phyloP scores from a whole-genome alignment of 352 stramenopile genomes.

The Globisporangium viniferum region DNA sequence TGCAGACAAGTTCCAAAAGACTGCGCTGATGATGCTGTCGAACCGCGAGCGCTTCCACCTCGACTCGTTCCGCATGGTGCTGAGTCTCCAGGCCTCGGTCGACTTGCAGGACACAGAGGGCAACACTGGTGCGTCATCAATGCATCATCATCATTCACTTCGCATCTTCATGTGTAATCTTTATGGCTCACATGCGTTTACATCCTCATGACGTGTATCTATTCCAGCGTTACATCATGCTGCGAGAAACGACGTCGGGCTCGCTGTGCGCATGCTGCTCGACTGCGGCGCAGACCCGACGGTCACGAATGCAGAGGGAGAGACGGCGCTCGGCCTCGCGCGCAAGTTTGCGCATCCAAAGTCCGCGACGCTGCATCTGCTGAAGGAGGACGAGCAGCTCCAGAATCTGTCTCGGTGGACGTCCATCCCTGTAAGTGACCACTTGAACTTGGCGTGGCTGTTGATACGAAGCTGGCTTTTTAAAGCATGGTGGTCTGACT shows the following conservation, averaged over 20 bases:
- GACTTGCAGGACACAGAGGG: constrained; percentile 55
- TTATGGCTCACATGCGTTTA: no score
- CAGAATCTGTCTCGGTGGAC: constrained; percentile 38
- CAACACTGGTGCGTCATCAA: constrained; percentile 49
- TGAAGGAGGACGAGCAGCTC: constrained; percentile 56
- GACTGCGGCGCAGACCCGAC: constrained; percentile 49
- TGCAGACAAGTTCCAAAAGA: constrained; percentile 35
- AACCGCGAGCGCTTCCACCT: constrained; percentile 72
- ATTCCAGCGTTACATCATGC: constrained; percentile 32
- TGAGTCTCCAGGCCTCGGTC: constrained; percentile 58
- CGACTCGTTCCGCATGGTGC: constrained; percentile 78
- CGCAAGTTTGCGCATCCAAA: constrained; percentile 28
- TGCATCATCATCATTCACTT: no score
- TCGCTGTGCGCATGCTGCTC: constrained; percentile 68
- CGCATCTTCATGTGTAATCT: no score
- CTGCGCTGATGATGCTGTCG: constrained; percentile 71
- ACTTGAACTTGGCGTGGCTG: neutral
- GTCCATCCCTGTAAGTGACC: constrained; percentile 29
- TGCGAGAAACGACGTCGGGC: constrained; percentile 50
- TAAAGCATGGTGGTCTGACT: neutral
- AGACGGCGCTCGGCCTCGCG: constrained; percentile 56
- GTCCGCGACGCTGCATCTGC: constrained; percentile 39
- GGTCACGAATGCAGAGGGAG: constrained; percentile 36
- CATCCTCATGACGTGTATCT: no score
- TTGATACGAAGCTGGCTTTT: neutral